Base-by-base conservation (phyloP, 306 rosid genomes). In the Rosa chinensis region DNA sequence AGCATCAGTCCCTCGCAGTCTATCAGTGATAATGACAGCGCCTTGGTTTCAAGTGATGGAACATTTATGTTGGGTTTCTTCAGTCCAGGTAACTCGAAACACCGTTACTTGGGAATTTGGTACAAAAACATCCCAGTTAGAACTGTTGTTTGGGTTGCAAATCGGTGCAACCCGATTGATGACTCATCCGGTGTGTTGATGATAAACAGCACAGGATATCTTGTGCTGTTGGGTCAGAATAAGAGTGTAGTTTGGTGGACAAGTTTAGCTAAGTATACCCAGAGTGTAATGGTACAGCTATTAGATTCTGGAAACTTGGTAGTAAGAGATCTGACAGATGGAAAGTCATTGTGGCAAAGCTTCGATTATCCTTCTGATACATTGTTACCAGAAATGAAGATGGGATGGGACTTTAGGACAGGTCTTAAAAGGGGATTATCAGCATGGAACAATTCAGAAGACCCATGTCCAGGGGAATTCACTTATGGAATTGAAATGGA, bases 281-380 rank as follows among this genome's bases (percentile, higher is more conserved):
- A 23, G 16, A 86, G 76, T 40, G 88, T 86, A 28, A 63, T 64
- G 5, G 32, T 76, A 1, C 81, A 85, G 83, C 90, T 89, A 23
- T 77, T 85, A 67, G 80, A 83, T 77, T 79, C 85, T 10, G 97
- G 91, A 39, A 92, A 89, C 66, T 82, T 89, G 13, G 88, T 92
- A 0, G 18, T 85, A 12, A 84, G 78, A 71, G 84, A 84, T 72
- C 86, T 63, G 42, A 70, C 66, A 23, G 89, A 83, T 21, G 70
- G 77, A 14, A 74, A 66, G 42, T 55, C 82, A 2, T 62, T 82
- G 74, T 89, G 93, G 97, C 89, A 91, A 56, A 86, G 93, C 80
- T 89, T 88, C 62, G 94, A 92, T 52, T 82, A 92, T 72, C 97
- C 94, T 21, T 72, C 81, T 47, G 91, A 89, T 37, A 85, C 94